Evolutionary conservation across 352 stramenopile genomes (phyloP), one percentile per base, ranked within the genome.

Genomic region (Pythium aristosporum): DNA sequence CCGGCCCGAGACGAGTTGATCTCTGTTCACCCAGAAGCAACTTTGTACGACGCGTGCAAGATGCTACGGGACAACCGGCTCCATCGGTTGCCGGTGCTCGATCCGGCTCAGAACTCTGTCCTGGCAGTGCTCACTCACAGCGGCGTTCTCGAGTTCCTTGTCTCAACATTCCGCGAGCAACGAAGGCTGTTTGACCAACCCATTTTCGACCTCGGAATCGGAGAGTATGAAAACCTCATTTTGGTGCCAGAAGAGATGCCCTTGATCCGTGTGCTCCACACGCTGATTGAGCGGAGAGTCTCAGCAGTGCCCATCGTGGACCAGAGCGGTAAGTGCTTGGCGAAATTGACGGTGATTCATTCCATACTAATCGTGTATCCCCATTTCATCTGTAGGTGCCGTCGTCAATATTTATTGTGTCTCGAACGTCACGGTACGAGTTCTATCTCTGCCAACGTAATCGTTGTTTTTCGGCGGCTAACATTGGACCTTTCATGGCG

Each of bases 151-250:
- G 92, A 98, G 76, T 98, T 97, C 73, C 80, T 99, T 39, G 96
- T 99, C 20, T 96, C 92, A 48, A 97, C 95, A 59, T 98, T 99
- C 75, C 89, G 96, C 54, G 96, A 99, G 76, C 92, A 98, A 77
- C 85, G 95, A 67, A 85, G 96, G 63, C 80, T 99, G 55, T 99
- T 99, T 75, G 96, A 99, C 71, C 92, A 98, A 72, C 90, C 92
- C 39, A 98, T 99, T 63, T 92, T 91, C 55, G 96, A 98, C 63
- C 85, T 99, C 58, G 82, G 86, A 44, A 98, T 99, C 74, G 96
- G 96, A 50, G 96, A 97, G 37, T 98, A 98, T 75, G 89, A 82
- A 64, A 91, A 93, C 55, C 80, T 99, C 20, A 90, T 98, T 65
- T 98, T 92, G 15, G 90, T 97, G 55, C 84, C 90, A 7, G 87